Conservation (phyloP, 2,329 filamentous ascomycete species). For the Hypoxylon sp. region DNA sequence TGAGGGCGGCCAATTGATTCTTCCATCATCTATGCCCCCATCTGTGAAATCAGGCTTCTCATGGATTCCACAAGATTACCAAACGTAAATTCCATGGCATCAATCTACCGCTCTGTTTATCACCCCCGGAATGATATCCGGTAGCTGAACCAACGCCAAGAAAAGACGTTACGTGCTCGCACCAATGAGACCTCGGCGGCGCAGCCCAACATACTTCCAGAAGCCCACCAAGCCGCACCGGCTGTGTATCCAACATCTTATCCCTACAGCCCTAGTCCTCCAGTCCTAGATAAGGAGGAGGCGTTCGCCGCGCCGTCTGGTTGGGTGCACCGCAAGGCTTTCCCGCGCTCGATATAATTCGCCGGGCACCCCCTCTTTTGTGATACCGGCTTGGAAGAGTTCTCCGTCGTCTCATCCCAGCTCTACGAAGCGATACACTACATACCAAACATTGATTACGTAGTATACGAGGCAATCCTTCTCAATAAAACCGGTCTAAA, state of each 20-base stretch:
- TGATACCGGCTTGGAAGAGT: conserved; percentile 2
- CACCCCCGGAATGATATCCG: background rate
- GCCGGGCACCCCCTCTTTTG: conserved; percentile 20
- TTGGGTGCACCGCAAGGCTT: conserved; percentile 36
- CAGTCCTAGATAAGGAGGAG: conserved; percentile 1
- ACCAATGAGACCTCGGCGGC: background rate
- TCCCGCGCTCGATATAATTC: conserved; percentile 12
- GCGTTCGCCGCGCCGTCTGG: conserved; percentile 9
- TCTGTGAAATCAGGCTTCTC: too few relatives aligned
- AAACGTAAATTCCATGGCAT: background rate
- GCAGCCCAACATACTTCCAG: background rate
- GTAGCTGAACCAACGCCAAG: background rate
- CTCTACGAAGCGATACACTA: too few relatives aligned
- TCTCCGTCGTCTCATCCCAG: background rate
- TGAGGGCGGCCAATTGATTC: too few relatives aligned
- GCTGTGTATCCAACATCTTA: background rate
- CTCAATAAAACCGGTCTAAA: background rate
- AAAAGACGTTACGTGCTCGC: background rate
- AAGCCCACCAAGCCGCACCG: background rate
- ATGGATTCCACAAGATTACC: background rate
- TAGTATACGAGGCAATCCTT: background rate
- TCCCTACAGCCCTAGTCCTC: background rate
- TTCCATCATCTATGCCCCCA: too few relatives aligned
- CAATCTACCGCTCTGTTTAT: background rate
- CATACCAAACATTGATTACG: too few relatives aligned